These are phyloP conservation scores for Tuber calosporum DNA, from an alignment of 495 filamentous ascomycete species.

Conservation along the genomic window DNA sequence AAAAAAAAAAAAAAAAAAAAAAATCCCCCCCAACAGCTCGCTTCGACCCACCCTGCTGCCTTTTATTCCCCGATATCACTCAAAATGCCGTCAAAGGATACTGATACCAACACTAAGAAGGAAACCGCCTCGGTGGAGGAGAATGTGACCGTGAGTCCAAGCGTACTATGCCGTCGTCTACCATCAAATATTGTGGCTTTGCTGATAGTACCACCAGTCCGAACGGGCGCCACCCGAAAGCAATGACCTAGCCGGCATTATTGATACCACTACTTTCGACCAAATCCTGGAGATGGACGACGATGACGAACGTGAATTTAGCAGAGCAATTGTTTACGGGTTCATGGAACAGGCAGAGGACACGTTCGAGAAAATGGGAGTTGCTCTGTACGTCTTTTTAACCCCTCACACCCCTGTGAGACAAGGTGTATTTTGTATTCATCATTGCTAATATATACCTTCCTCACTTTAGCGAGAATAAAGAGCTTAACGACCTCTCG, in stretches of 20 bases:
- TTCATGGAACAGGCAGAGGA: conserved; percentile 88
- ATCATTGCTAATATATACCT: conserved; percentile 31
- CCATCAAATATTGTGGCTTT: conserved; percentile 1
- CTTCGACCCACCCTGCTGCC: conserved; percentile 29
- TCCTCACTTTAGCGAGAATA: conserved; percentile 49
- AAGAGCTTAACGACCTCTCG: conserved; percentile 66
- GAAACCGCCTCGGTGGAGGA: conserved; percentile 1
- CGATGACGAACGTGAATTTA: conserved; percentile 70
- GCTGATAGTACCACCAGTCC: not conserved
- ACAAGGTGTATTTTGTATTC: conserved; percentile 9
- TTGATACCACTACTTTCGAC: conserved; percentile 74
- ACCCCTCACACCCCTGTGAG: conserved; percentile 7
- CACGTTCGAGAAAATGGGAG: conserved; percentile 82
- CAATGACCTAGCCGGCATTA: conserved; percentile 50
- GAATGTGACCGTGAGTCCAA: conserved; percentile 9
- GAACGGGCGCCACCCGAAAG: not conserved
- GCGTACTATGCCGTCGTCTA: not conserved
- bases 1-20: conserved; percentile 19
- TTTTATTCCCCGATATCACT: conserved; percentile 25
- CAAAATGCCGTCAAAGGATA: conserved; percentile 24
- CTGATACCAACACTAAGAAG: conserved; percentile 12
- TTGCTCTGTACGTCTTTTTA: conserved; percentile 59
- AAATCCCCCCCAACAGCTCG: conserved; percentile 25
- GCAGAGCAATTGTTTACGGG: conserved; percentile 74
- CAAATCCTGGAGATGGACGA: conserved; percentile 94